Conservation (phyloP, 805 yeast species). For the Phaffomyces antillensis region DNA sequence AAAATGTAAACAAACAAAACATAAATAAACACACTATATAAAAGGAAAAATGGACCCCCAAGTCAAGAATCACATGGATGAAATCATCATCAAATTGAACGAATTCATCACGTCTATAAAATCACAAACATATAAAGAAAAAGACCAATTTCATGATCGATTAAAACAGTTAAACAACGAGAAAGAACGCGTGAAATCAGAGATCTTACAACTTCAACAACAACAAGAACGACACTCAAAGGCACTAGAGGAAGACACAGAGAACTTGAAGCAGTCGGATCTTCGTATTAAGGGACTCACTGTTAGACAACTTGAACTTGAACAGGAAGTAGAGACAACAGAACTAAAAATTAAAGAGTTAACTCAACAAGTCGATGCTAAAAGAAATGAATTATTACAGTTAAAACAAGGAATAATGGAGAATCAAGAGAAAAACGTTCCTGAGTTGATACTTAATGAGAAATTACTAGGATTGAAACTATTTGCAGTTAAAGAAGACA, state of each 20-base stretch:
- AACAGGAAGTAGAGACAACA: slow-evolving; percentile 24
- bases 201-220: not conserved
- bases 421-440: slow-evolving; percentile 42
- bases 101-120: not conserved
- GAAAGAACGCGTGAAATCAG: slow-evolving; percentile 9
- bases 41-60: not conserved
- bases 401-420: slow-evolving; percentile 29
- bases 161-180: not conserved
- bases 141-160: not conserved
- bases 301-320: slow-evolving; percentile 29
- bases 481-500: slow-evolving; percentile 40
- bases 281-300: slow-evolving; percentile 26
- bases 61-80: not conserved
- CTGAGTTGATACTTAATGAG: slow-evolving; percentile 48
- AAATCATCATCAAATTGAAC: not conserved
- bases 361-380: slow-evolving; percentile 23
- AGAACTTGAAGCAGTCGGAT: slow-evolving; percentile 28
- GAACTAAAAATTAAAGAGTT: slow-evolving; percentile 28
- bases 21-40: not conserved
- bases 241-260: slow-evolving; percentile 8
- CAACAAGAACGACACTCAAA: not conserved
- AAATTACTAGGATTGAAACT: slow-evolving; percentile 47
- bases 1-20: not conserved
- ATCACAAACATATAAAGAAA: not conserved
- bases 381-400: slow-evolving; percentile 27